Conservation (phyloP, 164 flowering plant species). For the Annona squamosa region DNA sequence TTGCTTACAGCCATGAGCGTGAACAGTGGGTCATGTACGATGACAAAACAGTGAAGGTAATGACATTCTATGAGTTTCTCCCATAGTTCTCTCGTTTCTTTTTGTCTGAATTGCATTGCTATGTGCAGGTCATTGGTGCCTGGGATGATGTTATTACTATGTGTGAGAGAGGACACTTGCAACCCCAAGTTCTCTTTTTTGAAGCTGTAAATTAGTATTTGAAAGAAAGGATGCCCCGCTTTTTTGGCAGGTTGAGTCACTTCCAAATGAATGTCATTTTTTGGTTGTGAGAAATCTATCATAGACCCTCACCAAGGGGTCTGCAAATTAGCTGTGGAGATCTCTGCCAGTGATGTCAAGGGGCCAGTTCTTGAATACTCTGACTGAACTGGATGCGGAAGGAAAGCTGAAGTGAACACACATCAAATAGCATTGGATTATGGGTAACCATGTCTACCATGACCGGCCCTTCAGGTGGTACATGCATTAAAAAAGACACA, state of each 20-base stretch:
- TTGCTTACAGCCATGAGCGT: constrained; percentile 78
- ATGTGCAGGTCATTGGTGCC: constrained; percentile 67
- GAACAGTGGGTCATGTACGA: constrained; percentile 88
- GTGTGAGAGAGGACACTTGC: constrained; percentile 90
- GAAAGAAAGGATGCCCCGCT: constrained; percentile 3
- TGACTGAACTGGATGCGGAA: constrained; percentile 3
- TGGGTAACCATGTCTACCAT: neutral
- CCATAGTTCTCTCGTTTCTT: neutral
- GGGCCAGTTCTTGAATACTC: constrained; percentile 3
- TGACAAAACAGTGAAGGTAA: constrained; percentile 91
- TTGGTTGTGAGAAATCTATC: neutral
- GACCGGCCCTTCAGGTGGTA: neutral
- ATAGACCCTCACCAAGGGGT: constrained; percentile 8
- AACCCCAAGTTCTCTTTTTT: constrained; percentile 94
- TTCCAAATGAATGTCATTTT: neutral
- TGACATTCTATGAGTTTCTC: neutral
- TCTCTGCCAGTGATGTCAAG: neutral
- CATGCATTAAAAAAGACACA: neutral
- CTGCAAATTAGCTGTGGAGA: constrained; percentile 13
- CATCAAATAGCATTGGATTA: neutral
- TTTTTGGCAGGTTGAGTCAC: neutral
- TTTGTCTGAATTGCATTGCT: constrained; percentile 11
- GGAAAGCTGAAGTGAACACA: neutral
- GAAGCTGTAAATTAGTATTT: constrained; percentile 67
- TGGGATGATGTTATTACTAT: constrained; percentile 77